phyloP scores from a whole-genome alignment of 2,329 filamentous ascomycete species.

The Gnomoniopsis smithogilvyi region DNA sequence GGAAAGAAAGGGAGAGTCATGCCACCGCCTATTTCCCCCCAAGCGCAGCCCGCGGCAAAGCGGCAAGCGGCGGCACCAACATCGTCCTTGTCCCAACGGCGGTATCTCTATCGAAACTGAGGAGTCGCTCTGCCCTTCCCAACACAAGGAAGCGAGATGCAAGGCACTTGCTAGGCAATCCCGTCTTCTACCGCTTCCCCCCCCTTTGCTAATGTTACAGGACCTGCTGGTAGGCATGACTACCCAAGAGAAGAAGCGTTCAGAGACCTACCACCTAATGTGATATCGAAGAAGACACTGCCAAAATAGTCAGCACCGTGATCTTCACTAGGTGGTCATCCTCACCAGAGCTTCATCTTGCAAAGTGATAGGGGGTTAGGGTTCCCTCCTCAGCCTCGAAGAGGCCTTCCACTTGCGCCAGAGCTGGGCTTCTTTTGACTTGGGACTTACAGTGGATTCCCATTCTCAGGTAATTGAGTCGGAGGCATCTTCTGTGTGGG shows the following conservation, averaged over 20 bases:
- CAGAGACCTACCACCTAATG: constrained; percentile 64
- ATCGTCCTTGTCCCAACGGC: background rate
- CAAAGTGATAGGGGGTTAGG: background rate
- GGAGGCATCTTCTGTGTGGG: constrained; percentile 10
- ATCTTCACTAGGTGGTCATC: background rate
- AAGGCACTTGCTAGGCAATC: too few species aligned
- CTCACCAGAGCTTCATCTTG: background rate
- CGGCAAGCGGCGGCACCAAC: background rate
- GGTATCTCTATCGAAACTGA: background rate
- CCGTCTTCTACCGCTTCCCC: too few species aligned
- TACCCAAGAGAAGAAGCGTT: too few species aligned
- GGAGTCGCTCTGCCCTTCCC: too few species aligned
- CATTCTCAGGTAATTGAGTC: constrained; percentile 14
- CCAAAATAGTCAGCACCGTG: constrained; percentile 27
- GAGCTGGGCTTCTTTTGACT: background rate
- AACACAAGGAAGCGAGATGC: too few species aligned
- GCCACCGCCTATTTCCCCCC: too few species aligned
- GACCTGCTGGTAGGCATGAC: too few species aligned
- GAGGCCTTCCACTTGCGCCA: background rate
- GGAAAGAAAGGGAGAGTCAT: background rate
- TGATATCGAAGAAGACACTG: constrained; percentile 39
- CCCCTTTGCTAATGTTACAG: too few species aligned
- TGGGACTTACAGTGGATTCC: constrained; percentile 37
- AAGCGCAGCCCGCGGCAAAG: too few species aligned
- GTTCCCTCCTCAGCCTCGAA: background rate